These are phyloP conservation scores for Favolaschia claudopus DNA, from an alignment of 768 basidiomycete genomes.

Conservation along the genomic window DNA sequence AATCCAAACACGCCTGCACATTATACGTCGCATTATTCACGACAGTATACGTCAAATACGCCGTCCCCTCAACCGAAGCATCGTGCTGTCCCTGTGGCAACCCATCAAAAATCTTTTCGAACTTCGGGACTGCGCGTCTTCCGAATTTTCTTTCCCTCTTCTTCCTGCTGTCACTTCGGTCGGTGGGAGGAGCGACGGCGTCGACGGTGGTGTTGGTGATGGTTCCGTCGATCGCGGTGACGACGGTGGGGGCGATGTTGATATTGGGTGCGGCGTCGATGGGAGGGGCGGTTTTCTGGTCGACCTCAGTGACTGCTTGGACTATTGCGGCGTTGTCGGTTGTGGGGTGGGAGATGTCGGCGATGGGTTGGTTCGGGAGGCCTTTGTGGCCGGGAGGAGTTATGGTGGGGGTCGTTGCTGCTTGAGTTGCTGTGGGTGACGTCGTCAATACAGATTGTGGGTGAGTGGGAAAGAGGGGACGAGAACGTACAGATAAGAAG, in stretches of 20 bases:
- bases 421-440: not conserved
- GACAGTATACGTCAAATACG: conserved; percentile 54
- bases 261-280: conserved; percentile 3
- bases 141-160: not conserved
- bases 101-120: conserved; percentile 46
- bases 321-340: conserved; percentile 11
- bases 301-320: not conserved
- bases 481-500: not conserved
- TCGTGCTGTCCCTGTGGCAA: conserved; percentile 42
- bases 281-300: conserved; percentile 5
- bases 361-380: conserved; percentile 19
- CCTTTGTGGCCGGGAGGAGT: conserved; percentile 34
- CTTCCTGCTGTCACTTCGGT: not conserved
- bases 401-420: conserved; percentile 26
- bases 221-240: conserved; percentile 38
- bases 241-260: conserved; percentile 28
- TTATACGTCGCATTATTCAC: conserved; percentile 53
- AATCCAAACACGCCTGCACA: conserved; percentile 49
- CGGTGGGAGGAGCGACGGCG: not conserved
- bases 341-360: conserved; percentile 21
- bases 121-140: not conserved
- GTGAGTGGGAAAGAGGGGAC: not conserved
- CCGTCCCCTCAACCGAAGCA: conserved; percentile 54
- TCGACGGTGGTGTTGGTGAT: not conserved
- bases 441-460: not conserved